These are phyloP conservation scores for Boechera retrofracta DNA, from an alignment of 345 rosid genomes.

Conservation along the genomic window DNA sequence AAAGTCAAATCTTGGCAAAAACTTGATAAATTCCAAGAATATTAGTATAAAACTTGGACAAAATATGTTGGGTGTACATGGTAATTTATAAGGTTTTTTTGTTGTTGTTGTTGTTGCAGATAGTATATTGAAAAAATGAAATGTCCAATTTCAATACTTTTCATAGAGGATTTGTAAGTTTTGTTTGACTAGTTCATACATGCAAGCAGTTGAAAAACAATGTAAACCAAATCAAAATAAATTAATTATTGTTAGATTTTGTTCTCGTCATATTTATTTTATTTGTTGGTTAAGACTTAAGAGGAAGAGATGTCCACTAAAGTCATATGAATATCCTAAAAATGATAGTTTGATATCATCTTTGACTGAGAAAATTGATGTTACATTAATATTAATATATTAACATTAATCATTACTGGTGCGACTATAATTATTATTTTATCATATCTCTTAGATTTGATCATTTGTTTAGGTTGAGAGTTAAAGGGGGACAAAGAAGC, in stretches of 20 bases:
- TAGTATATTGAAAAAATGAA: constrained; percentile 1
- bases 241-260: constrained; percentile 5
- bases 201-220: background rate
- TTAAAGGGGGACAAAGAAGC: constrained; percentile 45
- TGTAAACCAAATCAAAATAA: background rate
- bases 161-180: background rate
- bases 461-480: constrained; percentile 33
- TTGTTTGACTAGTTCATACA: constrained; percentile 22
- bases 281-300: background rate
- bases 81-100: background rate
- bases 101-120: background rate
- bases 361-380: constrained; percentile 33
- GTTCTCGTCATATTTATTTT: background rate
- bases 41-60: constrained; percentile 25
- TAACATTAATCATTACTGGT: constrained; percentile 34
- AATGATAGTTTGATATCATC: constrained; percentile 36
- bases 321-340: constrained; percentile 33
- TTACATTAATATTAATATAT: background rate
- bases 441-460: constrained; percentile 34
- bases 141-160: constrained; percentile 4
- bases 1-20: constrained; percentile 33
- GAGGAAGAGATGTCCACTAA: constrained; percentile 12
- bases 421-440: constrained; percentile 36
- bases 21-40: background rate
- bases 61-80: background rate